Conservation (phyloP, 2,329 filamentous ascomycete genomes). For the Botryosphaeria dothidea region DNA sequence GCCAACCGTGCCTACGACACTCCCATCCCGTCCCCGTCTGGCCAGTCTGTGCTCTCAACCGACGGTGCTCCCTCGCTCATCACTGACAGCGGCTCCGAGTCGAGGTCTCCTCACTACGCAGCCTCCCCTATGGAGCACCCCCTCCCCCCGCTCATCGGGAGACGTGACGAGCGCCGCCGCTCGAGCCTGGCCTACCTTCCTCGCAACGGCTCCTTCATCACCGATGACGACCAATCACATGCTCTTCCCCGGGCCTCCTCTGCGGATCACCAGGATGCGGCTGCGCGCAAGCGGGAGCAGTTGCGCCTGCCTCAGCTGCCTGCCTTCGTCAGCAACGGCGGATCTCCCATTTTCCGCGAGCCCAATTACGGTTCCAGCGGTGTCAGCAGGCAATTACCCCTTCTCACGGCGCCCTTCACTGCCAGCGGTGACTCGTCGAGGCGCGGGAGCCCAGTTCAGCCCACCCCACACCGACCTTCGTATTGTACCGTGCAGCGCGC, state of each 20-base stretch:
- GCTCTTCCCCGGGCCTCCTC: slow-evolving; percentile 1
- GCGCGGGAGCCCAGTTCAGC: slow-evolving; percentile 20
- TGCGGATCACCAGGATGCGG: slow-evolving; percentile 1
- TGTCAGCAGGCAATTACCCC: not conserved
- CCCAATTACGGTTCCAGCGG: not conserved
- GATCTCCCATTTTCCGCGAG: slow-evolving; percentile 15
- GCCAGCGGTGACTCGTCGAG: not conserved
- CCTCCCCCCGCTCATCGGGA: slow-evolving; percentile 35
- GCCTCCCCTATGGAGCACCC: slow-evolving; percentile 50
- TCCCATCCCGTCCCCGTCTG: slow-evolving; percentile 63
- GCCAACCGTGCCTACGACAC: slow-evolving; percentile 48
- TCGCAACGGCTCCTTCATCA: slow-evolving; percentile 39
- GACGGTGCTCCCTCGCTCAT: slow-evolving; percentile 68
- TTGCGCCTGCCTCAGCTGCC: slow-evolving; percentile 22
- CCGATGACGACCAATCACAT: slow-evolving; percentile 31
- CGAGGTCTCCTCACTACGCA: slow-evolving; percentile 47
- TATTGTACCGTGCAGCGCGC: slow-evolving; percentile 26
- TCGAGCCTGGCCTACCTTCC: slow-evolving; percentile 37
- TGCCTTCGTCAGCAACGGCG: not conserved
- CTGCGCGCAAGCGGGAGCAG: slow-evolving; percentile 28
- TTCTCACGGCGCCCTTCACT: slow-evolving; percentile 33
- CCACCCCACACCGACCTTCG: slow-evolving; percentile 21
- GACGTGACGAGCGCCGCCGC: slow-evolving; percentile 38
- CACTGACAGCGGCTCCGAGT: slow-evolving; percentile 61
- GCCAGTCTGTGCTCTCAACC: slow-evolving; percentile 63